These are phyloP conservation scores for Nasturtium officinale DNA, from an alignment of 345 rosid species.

Conservation along the genomic window DNA sequence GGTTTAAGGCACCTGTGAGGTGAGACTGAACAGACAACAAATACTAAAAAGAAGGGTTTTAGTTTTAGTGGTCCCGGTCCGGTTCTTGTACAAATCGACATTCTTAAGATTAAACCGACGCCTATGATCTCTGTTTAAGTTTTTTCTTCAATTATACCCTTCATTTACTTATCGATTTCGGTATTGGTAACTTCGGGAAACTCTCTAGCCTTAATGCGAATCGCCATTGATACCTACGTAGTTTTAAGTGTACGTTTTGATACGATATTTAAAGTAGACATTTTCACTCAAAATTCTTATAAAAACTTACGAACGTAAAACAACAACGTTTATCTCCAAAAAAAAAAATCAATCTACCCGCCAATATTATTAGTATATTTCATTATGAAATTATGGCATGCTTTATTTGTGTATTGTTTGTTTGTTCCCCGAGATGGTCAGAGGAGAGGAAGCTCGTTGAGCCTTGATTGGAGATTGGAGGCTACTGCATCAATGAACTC, in stretches of 20 bases:
- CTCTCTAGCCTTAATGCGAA: not conserved
- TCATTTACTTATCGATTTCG: not conserved
- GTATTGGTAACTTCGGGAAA: not conserved
- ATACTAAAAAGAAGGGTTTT: constrained; percentile 11
- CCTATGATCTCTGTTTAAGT: not conserved
- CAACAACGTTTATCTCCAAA: too few relatives aligned
- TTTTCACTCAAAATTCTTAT: not conserved
- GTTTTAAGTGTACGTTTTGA: not conserved
- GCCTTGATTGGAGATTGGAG: constrained; percentile 56
- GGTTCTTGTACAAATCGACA: constrained; percentile 2
- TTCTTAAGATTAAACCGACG: constrained; percentile 1
- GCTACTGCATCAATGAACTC: constrained; percentile 88
- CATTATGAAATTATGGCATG: constrained; percentile 1
- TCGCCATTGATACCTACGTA: not conserved
- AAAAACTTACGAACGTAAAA: not conserved
- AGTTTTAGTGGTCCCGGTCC: constrained; percentile 36
- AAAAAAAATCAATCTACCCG: too few relatives aligned
- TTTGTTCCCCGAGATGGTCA: constrained; percentile 28
- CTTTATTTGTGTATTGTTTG: constrained; percentile 13
- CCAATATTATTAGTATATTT: too few relatives aligned
- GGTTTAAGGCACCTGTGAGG: constrained; percentile 44
- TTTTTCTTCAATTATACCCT: not conserved
- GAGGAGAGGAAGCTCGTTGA: constrained; percentile 48
- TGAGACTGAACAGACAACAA: not conserved
- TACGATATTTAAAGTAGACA: not conserved